phyloP scores from a whole-genome alignment of 23 red algal species.

The Gracilaria caudata region DNA sequence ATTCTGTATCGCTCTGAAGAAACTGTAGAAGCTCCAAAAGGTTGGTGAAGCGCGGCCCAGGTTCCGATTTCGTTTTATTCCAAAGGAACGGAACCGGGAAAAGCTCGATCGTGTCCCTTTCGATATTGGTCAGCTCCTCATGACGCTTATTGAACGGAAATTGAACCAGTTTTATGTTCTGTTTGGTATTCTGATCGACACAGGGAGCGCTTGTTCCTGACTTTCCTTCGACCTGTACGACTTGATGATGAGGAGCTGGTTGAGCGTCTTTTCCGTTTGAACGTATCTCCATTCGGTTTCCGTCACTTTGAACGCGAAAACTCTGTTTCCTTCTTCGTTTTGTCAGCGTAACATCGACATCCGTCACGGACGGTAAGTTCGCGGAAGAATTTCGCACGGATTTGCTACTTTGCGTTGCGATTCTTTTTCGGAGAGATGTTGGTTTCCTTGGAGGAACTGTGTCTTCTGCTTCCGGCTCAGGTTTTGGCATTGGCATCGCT shows the following conservation, averaged over 20 bases:
- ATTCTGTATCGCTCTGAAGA: neutral
- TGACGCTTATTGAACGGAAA: neutral
- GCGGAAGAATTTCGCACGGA: neutral
- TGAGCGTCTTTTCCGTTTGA: neutral
- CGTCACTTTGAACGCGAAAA: neutral
- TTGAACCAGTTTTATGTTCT: neutral
- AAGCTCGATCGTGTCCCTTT: neutral
- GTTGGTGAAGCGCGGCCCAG: neutral
- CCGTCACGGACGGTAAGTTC: neutral
- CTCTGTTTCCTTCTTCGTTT: neutral
- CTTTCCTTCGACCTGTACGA: neutral
- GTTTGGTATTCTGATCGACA: neutral
- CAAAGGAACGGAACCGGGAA: neutral
- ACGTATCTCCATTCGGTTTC: neutral
- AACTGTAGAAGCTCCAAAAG: neutral
- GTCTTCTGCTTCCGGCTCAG: neutral
- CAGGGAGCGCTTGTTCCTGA: neutral
- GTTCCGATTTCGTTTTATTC: neutral
- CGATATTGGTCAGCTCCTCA: neutral
- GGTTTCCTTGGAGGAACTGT: neutral
- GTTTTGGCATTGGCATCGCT: neutral
- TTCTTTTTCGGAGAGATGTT: neutral
- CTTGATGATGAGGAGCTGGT: neutral
- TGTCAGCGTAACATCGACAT: neutral
- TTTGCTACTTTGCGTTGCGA: neutral